Percentiles rank a stretch among this genome's conserved stretches.
These are phyloP conservation scores for Corylus heterophylla DNA, from an alignment of 306 rosid genomes.

Conservation along the genomic window DNA sequence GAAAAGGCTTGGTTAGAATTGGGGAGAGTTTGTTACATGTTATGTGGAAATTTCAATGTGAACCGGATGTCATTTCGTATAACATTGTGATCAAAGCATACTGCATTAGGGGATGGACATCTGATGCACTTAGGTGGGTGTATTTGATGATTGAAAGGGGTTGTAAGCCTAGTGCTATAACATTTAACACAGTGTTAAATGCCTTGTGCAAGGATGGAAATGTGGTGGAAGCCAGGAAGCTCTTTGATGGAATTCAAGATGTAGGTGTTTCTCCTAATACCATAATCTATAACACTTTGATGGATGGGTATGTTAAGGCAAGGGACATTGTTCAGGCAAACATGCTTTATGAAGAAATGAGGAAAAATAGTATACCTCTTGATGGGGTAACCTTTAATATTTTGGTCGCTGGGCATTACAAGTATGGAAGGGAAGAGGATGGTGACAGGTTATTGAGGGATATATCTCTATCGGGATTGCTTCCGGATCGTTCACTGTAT, in stretches of 20 bases:
- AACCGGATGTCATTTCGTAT: slow-evolving; percentile 52
- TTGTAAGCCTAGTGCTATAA: slow-evolving; percentile 50
- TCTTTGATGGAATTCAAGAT: slow-evolving; percentile 51
- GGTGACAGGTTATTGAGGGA: slow-evolving; percentile 50
- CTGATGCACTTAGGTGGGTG: slow-evolving; percentile 48
- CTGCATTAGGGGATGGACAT: slow-evolving; percentile 54
- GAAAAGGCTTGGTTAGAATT: slow-evolving; percentile 42
- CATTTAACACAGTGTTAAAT: slow-evolving; percentile 47
- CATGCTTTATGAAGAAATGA: slow-evolving; percentile 70
- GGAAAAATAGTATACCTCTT: slow-evolving; percentile 47
- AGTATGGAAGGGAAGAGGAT: slow-evolving; percentile 67
- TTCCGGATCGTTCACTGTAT: slow-evolving; percentile 42
- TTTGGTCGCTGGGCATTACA: slow-evolving; percentile 63
- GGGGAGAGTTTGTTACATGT: slow-evolving; percentile 66
- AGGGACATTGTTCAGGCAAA: slow-evolving; percentile 65
- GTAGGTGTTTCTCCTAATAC: slow-evolving; percentile 42
- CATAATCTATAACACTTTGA: slow-evolving; percentile 49
- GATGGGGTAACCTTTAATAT: slow-evolving; percentile 75
- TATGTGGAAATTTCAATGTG: slow-evolving; percentile 57
- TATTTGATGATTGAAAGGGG: slow-evolving; percentile 50
- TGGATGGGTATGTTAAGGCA: slow-evolving; percentile 80
- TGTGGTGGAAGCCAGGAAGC: slow-evolving; percentile 50
- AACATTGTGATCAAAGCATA: slow-evolving; percentile 55
- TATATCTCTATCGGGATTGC: slow-evolving; percentile 34
- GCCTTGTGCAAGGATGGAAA: slow-evolving; percentile 81